Percentiles rank a stretch among this genome's conserved stretches.
Conservation (phyloP, 2,329 filamentous ascomycete species). For the Fusarium camptoceras region DNA sequence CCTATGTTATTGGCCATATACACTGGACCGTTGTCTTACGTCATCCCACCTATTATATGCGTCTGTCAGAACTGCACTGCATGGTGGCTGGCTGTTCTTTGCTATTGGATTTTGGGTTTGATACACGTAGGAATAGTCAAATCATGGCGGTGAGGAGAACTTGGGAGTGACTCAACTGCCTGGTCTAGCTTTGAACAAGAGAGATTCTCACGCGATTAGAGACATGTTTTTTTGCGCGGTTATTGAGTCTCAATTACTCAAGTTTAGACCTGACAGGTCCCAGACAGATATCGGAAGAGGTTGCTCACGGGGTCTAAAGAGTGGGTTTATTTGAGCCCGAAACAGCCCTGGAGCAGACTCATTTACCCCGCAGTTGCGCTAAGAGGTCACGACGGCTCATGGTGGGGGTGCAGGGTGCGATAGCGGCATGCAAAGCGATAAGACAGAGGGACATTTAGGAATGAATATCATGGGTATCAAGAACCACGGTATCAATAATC, state of each 20-base stretch:
- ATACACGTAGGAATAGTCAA: neutral
- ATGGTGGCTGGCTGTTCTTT: neutral
- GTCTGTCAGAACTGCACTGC: conserved; percentile 5
- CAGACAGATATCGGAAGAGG: conserved; percentile 25
- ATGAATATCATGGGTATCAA: too few species aligned
- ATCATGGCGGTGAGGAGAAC: conserved; percentile 20
- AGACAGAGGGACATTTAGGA: conserved; percentile 4
- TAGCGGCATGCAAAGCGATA: conserved; percentile 42
- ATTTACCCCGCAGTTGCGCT: conserved; percentile 42
- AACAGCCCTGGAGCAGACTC: conserved; percentile 27
- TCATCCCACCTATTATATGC: conserved; percentile 16
- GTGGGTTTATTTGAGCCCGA: conserved; percentile 32
- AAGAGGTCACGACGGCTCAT: conserved; percentile 40
- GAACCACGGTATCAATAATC: neutral
- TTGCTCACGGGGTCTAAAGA: conserved; percentile 39
- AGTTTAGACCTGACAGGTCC: conserved; percentile 16
- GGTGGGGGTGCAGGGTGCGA: conserved; percentile 39
- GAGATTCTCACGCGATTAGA: neutral
- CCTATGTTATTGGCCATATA: neutral
- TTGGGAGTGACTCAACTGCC: neutral
- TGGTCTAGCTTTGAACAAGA: neutral
- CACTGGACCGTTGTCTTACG: conserved; percentile 25
- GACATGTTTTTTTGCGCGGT: conserved; percentile 15
- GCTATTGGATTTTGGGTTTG: neutral
- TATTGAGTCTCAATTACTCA: conserved; percentile 11